Evolutionary conservation across 768 basidiomycete genomes (phyloP), one percentile per base, ranked within the genome.

Genomic region (Mycena indigotica): DNA sequence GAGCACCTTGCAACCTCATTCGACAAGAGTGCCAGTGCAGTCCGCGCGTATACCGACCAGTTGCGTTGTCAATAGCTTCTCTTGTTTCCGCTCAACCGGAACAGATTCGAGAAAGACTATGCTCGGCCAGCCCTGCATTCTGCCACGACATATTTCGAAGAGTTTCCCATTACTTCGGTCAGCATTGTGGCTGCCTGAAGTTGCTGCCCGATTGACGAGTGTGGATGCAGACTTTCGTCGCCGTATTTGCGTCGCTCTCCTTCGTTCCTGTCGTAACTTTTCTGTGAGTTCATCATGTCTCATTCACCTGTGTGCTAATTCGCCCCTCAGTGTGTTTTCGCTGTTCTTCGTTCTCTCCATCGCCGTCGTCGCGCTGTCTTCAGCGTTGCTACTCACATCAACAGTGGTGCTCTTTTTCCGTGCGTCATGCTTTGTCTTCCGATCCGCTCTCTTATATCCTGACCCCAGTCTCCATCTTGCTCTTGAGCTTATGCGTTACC

Each of bases 41-140:
- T 77, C 25, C 72, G 73, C 50, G 61, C 63, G 17, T 74, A 75
- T 41, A 71, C 73, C 44, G 73, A 75, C 62, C 58, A 69, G 75
- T 72, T n/a, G n/a, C n/a, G n/a, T n/a, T n/a, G n/a, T n/a, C n/a
- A n/a, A n/a, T n/a, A n/a, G n/a, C n/a, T n/a, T n/a, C n/a, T n/a
- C n/a, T n/a, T n/a, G n/a, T n/a, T n/a, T n/a, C n/a, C n/a, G n/a
- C n/a, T n/a, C n/a, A n/a, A n/a, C n/a, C n/a, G n/a, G 39, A 2
- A 21, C 45, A 81, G 80, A 45, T 76, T 81, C 44, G 80, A 81
- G 62, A 68, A 71, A 25, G 64, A 72, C 21, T 80, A 79, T 61
- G 80, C 73, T 4, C 77, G 75, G 19, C 80, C 80, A 28, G 68
- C 75, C 38, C 53, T 79, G 28, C 66, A 52, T 24, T 67, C 67